Base-by-base conservation (phyloP, 108 stramenopile genomes). In the Phaeodactylum tricornutum region DNA sequence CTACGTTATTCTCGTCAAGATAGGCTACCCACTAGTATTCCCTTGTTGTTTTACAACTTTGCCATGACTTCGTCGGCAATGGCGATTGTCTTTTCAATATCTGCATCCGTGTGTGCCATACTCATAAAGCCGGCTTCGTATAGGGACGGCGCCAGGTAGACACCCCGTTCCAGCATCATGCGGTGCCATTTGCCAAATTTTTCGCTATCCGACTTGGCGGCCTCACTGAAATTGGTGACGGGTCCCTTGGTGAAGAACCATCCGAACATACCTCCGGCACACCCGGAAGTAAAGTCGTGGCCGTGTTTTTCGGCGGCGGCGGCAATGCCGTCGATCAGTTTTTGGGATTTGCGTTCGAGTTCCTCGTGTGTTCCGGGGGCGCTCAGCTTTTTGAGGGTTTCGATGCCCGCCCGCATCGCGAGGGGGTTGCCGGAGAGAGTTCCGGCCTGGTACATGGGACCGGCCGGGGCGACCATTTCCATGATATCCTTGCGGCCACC, bases 81-180 rank as follows among this genome's bases (percentile, higher is more conserved):
- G n/a, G 79, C 94, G 72, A 98, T 88, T 26, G 96, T 98, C 55
- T 76, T 77, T 27, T 96, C 91, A 46, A 98, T 84, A 57, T 98
- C 96, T 49, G 77, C 95, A 43, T 98, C 95, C 4, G 96, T 94
- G 67, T 98, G 96, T 31, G 88, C 76, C 66, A 94, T 66, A 16
- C 88, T 91, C 91, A 93, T 96, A 86, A 98, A 98, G 25, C 95
- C 95, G 33, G 96, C 95, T 64, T 98, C 96, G 67, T 96, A 98
- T 85, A 91, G 75, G 29, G 93, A 94, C 35, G 96, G 96, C 19
- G 96, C 95, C 42, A 98, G 69, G 81, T 98, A 98, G 14, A 98
- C 81, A 32, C 96, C 96, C 45, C 89, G 72, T 66, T 96, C 95
- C 59, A 98, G 77, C 96, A 98, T 98, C 70, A 69, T 81, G 41